Percentiles rank a stretch among this genome's conserved stretches.
Evolutionary conservation across 2,329 filamentous ascomycete genomes (phyloP).

Genomic region (Clarireedia hainanense): DNA sequence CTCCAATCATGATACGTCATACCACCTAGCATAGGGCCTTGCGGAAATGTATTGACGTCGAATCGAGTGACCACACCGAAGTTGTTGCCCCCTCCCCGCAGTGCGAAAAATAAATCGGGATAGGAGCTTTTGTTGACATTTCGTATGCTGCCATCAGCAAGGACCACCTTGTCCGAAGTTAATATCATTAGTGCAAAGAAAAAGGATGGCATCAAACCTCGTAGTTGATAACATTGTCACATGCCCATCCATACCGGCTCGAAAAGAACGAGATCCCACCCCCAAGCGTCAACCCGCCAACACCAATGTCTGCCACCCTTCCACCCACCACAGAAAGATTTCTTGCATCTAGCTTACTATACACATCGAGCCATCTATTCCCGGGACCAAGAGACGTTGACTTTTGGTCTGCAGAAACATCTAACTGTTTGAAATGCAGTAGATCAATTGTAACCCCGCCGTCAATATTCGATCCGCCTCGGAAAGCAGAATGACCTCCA

Average conservation of each 20-base stretch:
- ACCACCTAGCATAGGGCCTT: constrained; percentile 9
- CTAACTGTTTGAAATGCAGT: constrained; percentile 8
- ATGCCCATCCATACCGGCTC: constrained; percentile 13
- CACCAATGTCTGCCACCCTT: constrained; percentile 6
- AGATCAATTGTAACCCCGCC: constrained; percentile 17
- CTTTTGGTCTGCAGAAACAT: constrained; percentile 10
- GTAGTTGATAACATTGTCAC: constrained; percentile 17
- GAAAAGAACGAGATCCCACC: constrained; percentile 14
- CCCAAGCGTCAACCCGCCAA: constrained; percentile 9
- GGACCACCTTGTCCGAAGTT: constrained; percentile 37
- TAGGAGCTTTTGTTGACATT: constrained; percentile 34
- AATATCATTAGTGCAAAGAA: background rate
- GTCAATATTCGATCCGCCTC: constrained; percentile 13
- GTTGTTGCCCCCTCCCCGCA: constrained; percentile 50
- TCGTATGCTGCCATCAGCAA: constrained; percentile 41
- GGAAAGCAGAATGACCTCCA: constrained; percentile 30
- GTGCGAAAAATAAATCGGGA: constrained; percentile 42
- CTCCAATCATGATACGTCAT: constrained; percentile 27
- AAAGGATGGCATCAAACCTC: constrained; percentile 3
- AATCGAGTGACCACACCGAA: constrained; percentile 44
- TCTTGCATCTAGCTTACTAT: constrained; percentile 10
- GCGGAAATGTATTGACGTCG: constrained; percentile 18
- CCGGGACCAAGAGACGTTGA: constrained; percentile 15
- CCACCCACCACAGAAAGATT: background rate
- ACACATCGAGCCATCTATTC: constrained; percentile 16